These are phyloP conservation scores for Sedum album DNA, from an alignment of 164 flowering plant genomes.

Conservation along the genomic window DNA sequence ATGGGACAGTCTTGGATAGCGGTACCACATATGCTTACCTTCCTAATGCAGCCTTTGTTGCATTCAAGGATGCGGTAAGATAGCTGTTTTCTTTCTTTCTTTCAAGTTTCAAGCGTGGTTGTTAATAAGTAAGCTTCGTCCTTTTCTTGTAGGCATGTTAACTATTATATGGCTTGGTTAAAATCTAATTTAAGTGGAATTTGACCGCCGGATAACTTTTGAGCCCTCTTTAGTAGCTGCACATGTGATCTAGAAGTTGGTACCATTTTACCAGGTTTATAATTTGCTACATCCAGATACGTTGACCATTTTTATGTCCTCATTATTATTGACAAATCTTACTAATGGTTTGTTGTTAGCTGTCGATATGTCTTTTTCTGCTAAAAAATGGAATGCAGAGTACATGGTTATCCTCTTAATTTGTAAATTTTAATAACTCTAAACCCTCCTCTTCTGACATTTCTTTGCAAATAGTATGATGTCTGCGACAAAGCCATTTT, in stretches of 20 bases:
- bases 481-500: neutral
- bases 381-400: neutral
- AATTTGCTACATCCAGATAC: neutral
- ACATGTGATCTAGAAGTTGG: neutral
- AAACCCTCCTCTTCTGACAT: neutral
- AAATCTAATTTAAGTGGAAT: neutral
- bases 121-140: neutral
- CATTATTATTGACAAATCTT: neutral
- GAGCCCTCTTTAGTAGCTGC: neutral
- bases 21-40: neutral
- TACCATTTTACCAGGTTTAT: neutral
- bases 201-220: neutral
- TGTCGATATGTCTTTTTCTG: neutral
- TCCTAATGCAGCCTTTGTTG: neutral
- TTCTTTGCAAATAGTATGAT: neutral
- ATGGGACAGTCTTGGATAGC: neutral
- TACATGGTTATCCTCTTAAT: neutral
- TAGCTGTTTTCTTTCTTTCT: neutral
- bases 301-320: neutral
- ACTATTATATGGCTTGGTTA: neutral
- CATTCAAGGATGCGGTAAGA: neutral
- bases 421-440: no score
- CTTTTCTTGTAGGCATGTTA: neutral
- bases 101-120: neutral
- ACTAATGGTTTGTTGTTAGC: neutral